Evolutionary conservation across 495 filamentous ascomycete genomes (phyloP), one percentile per base, ranked within the genome.

Genomic region (Aspergillus conjunctus): DNA sequence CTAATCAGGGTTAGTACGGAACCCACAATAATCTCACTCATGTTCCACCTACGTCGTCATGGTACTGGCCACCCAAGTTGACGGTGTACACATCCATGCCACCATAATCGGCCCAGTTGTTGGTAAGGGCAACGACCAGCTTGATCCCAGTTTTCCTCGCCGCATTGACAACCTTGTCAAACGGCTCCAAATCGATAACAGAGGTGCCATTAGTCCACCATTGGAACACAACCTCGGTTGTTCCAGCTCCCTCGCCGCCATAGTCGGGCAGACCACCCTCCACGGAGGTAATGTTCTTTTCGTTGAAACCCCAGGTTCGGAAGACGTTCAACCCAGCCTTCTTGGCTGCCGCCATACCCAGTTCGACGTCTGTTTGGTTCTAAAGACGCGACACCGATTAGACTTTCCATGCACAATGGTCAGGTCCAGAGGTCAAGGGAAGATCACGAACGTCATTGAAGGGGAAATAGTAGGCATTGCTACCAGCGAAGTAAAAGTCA

Each of bases 401-500:
- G 30, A 43, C 4, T 22, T 7, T 15, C 17, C 20, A 11, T 51
- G 17, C 31, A n/a, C 18, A 2, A 14, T 26, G 4, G 10, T 7
- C 14, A 10, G 3, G 14, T 26, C 7, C 4, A 17, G 8, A 11
- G n/a, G 7, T 44, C 18, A 12, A 11, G 5, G 22, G 10, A 22
- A 4, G 33, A 17, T 18, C 14, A 63, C 51, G 21, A 7, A 64
- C 71, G 60, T 81, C 77, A 67, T 80, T 84, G 41, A 75, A 80
- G 18, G 88, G 79, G 70, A 88, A 88, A 50, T 85, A 90, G 74
- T 89, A 90, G 50, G 82, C 73, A 71, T 91, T 90, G 22, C 81
- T 87, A 12, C 87, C 87, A 1, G 84, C 82, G 64, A 78, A 87
- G 68, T 85, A 68, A 20, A 64, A 64, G 33, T 62, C 58, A 12